Conservation (phyloP, 2,329 filamentous ascomycete species). For the Phoma sp. region DNA sequence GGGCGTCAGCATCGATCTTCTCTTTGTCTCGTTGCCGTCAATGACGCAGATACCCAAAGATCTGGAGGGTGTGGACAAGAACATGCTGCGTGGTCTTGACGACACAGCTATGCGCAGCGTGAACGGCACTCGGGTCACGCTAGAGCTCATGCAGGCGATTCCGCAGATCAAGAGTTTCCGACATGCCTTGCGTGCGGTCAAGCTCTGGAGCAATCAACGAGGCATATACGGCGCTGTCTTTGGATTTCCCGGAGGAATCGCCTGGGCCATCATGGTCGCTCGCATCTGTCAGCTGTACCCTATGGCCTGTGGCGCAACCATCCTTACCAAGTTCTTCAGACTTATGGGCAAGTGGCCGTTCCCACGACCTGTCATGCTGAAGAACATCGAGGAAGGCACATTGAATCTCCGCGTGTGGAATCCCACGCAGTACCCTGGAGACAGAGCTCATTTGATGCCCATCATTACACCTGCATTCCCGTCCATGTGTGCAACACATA, state of each 20-base stretch:
- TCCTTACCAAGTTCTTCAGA: constrained; percentile 92
- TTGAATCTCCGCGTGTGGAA: constrained; percentile 92
- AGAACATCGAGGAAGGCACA: constrained; percentile 81
- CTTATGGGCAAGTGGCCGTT: constrained; percentile 91
- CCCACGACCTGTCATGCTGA: constrained; percentile 91
- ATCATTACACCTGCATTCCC: constrained; percentile 98
- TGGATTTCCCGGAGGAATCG: constrained; percentile 94
- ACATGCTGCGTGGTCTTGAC: constrained; percentile 82
- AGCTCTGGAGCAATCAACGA: constrained; percentile 91
- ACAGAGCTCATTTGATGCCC: constrained; percentile 91
- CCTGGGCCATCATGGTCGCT: constrained; percentile 97
- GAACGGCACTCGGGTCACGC: constrained; percentile 92
- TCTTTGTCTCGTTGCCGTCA: constrained; percentile 59
- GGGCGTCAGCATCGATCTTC: constrained; percentile 92
- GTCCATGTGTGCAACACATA: constrained; percentile 97
- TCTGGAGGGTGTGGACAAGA: constrained; percentile 80
- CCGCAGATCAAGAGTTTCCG: constrained; percentile 90
- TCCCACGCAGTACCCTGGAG: constrained; percentile 80
- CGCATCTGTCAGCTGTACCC: constrained; percentile 96
- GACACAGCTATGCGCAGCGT: constrained; percentile 86
- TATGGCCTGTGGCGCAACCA: constrained; percentile 83
- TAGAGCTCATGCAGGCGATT: constrained; percentile 87
- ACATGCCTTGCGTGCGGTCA: constrained; percentile 87
- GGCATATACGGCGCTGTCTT: constrained; percentile 96
- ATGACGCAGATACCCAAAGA: constrained; percentile 57